Evolutionary conservation across 2,329 filamentous ascomycete genomes (phyloP), one percentile per base, ranked within the genome.

Genomic region (Hymenoscyphus albidus): DNA sequence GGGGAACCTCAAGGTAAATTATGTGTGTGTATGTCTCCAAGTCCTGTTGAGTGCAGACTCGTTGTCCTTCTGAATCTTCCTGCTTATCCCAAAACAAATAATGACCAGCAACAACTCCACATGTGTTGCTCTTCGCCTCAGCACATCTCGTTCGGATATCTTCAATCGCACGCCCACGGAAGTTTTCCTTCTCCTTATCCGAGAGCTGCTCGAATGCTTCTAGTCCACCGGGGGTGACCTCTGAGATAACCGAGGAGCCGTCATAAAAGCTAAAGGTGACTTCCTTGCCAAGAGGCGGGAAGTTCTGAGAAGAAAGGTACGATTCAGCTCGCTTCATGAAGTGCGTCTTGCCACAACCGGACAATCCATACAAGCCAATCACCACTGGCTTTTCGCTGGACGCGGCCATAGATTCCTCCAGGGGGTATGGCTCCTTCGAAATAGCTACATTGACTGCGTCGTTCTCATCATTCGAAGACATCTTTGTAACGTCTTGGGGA

Each of bases 301-400:
- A 13, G 51, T 60, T 10, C 35, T 5, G 42, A n/a, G 42, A 16
- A 48, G 14, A 48, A 48, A n/a, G 22, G 1, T 72, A 4, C 57
- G 5, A 35, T 76, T 75, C 5, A 87, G 69, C 9, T 79, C 58
- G 0, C 35, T 76, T 69, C 14, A 86, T 64, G 6, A 83, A 64
- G 48, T 72, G 77, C 0, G 81, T 79, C 71, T 87, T 87, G 4
- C 84, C 84, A n/a, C 73, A 80, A 0, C 82, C 83, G 1, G 82
- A 75, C 44, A 87, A 22, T 5, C 84, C 84, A 65, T 86, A 87
- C 1, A 87, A 61, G 2, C 83, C 83, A 38, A 87, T 73, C 18
- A 86, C 72, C 1, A 70, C 70, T 13, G 79, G 74, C 65, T 77
- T 80, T 18, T 66, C 61, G 42, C 40, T 66, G 42, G 62, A 54